phyloP scores from a whole-genome alignment of 2,329 filamentous ascomycete species.

The Rhynchosporium graminicola region DNA sequence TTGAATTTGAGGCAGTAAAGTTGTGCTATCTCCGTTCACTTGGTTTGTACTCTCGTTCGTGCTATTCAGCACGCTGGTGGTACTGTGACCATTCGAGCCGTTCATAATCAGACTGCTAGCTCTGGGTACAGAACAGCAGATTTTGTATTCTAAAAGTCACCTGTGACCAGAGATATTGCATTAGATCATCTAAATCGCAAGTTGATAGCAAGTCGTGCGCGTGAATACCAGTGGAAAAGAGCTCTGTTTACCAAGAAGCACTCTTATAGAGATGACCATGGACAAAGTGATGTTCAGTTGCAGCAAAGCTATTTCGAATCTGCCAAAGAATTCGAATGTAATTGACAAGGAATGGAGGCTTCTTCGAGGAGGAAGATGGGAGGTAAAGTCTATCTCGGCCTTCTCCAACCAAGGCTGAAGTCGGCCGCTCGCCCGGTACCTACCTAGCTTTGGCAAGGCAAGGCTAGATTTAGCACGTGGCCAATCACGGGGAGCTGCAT shows the following conservation, averaged over 20 bases:
- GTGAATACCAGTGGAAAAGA: constrained; percentile 22
- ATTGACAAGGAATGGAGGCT: background rate
- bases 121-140: background rate
- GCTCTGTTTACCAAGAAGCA: constrained; percentile 17
- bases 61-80: constrained; percentile 13
- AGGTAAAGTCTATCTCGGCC: constrained; percentile 10
- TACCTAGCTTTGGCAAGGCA: constrained; percentile 1
- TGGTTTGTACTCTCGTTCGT: constrained; percentile 25
- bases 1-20: constrained; percentile 68
- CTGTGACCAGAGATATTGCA: constrained; percentile 4
- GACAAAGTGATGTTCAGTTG: background rate
- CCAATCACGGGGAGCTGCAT: constrained; percentile 2
- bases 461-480: background rate
- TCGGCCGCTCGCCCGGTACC: constrained; percentile 1
- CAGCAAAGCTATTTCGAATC: background rate
- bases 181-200: constrained; percentile 29
- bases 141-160: background rate
- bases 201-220: constrained; percentile 29
- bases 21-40: constrained; percentile 45
- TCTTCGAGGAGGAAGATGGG: background rate
- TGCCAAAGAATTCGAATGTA: background rate
- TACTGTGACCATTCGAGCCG: constrained; percentile 24
- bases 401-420: constrained; percentile 15
- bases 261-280: constrained; percentile 17
- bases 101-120: constrained; percentile 31